These are phyloP conservation scores for Scheffersomyces illinoinensis DNA, from an alignment of 1,139 yeast genomes.

Conservation along the genomic window DNA sequence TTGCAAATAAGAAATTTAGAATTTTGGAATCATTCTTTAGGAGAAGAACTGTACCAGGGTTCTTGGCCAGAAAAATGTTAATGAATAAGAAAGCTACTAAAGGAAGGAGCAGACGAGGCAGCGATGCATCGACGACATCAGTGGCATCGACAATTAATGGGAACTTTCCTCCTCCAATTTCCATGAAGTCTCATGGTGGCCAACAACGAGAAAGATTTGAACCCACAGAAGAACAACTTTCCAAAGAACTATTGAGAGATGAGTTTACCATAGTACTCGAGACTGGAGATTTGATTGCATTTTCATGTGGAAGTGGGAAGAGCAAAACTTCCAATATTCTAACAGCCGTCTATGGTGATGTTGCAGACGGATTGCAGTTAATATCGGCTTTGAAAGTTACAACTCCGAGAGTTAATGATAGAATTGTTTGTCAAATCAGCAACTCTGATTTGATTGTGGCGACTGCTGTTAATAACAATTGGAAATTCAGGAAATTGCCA, in stretches of 20 bases:
- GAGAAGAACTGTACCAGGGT: conserved; percentile 52
- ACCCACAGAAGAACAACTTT: conserved; percentile 7
- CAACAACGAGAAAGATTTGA: conserved; percentile 6
- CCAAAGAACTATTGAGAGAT: conserved; percentile 17
- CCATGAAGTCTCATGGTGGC: conserved; percentile 12
- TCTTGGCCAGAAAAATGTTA: conserved; percentile 45
- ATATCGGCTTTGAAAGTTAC: conserved; percentile 54
- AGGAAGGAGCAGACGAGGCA: conserved; percentile 21
- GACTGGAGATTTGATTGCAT: conserved; percentile 48
- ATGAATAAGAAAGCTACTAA: conserved; percentile 21
- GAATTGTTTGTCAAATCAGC: conserved; percentile 58
- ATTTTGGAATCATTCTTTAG: conserved; percentile 64
- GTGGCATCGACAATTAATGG: conserved; percentile 29
- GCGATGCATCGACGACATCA: conserved; percentile 25
- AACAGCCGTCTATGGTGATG: conserved; percentile 21
- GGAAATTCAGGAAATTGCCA: conserved; percentile 57
- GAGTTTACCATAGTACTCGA: conserved; percentile 38
- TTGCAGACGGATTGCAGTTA: conserved; percentile 23
- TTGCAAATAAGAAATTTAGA: conserved; percentile 23
- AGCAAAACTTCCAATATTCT: conserved; percentile 27
- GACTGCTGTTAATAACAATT: conserved; percentile 62
- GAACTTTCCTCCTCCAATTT: conserved; percentile 26
- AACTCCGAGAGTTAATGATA: conserved; percentile 76
- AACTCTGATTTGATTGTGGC: conserved; percentile 60
- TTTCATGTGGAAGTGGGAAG: conserved; percentile 51